Evolutionary conservation across 176 grass and related monocot species (phyloP).

Genomic region (Rhynchospora breviuscula): DNA sequence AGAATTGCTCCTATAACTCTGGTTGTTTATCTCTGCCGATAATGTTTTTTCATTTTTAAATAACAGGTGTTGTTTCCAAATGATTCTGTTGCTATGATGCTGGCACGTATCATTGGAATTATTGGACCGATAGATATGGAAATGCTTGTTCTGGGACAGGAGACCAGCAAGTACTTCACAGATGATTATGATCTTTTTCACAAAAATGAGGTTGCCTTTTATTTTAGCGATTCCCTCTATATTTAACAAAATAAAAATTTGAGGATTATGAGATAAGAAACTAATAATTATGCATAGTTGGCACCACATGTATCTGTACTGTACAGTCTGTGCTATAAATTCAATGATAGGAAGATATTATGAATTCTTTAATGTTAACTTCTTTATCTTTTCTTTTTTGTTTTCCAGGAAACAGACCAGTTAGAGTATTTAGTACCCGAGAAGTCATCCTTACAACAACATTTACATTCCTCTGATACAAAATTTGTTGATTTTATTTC

Average conservation of each 20-base stretch:
- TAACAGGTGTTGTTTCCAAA: slow-evolving; percentile 94
- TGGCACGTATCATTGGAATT: slow-evolving; percentile 71
- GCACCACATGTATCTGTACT: neutral
- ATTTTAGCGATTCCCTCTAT: slow-evolving; percentile 16
- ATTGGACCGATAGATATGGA: slow-evolving; percentile 88
- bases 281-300: neutral
- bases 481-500: slow-evolving; percentile 85
- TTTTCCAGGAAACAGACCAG: slow-evolving; percentile 64
- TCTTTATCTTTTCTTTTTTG: neutral
- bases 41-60: slow-evolving; percentile 17
- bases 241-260: neutral
- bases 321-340: neutral
- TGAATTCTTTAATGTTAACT: neutral
- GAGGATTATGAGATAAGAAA: neutral
- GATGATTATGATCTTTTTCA: slow-evolving; percentile 70
- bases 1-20: slow-evolving; percentile 14
- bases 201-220: slow-evolving; percentile 64
- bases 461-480: slow-evolving; percentile 53
- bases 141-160: slow-evolving; percentile 71
- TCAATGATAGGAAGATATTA: neutral
- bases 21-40: neutral
- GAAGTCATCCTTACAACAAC: slow-evolving; percentile 59
- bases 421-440: slow-evolving; percentile 64
- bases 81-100: slow-evolving; percentile 64
- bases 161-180: slow-evolving; percentile 77